phyloP scores from a whole-genome alignment of 2,329 filamentous ascomycete species.

The Aureobasidium mangrovei region DNA sequence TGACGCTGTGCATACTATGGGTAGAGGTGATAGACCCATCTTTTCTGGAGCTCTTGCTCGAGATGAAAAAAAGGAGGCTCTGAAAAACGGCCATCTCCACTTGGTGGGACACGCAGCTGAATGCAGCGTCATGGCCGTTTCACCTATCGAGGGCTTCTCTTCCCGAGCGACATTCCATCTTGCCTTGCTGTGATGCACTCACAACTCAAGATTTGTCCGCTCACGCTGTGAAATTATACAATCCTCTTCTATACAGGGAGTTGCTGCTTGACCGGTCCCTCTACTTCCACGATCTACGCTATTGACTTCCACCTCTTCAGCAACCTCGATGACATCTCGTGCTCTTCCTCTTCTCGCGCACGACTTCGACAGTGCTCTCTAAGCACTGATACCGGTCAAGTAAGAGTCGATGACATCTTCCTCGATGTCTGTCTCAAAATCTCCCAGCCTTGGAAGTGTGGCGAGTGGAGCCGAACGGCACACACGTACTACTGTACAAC shows the following conservation, averaged over 20 bases:
- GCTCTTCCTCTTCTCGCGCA: too few relatives aligned
- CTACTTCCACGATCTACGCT: too few relatives aligned
- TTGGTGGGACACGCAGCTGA: neutral
- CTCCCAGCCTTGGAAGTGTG: slow-evolving; percentile 1
- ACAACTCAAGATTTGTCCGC: neutral
- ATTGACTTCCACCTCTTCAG: too few relatives aligned
- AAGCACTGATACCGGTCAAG: too few relatives aligned
- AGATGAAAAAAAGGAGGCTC: slow-evolving; percentile 4
- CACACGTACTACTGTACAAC: neutral
- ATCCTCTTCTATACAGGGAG: neutral
- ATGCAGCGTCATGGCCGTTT: slow-evolving; percentile 10
- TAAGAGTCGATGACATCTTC: slow-evolving; percentile 4
- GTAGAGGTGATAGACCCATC: neutral
- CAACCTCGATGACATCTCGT: too few relatives aligned
- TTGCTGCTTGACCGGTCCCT: neutral
- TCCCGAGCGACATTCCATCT: neutral
- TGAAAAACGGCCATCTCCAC: slow-evolving; percentile 7
- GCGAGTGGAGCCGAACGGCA: slow-evolving; percentile 3
- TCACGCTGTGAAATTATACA: neutral
- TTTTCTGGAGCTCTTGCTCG: neutral
- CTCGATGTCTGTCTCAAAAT: neutral
- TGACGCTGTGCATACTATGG: slow-evolving; percentile 8
- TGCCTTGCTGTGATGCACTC: neutral
- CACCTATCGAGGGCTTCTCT: neutral
- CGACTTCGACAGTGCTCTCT: too few relatives aligned